Evolutionary conservation across 352 stramenopile genomes (phyloP).

Genomic region (Aphanomyces stellatus): DNA sequence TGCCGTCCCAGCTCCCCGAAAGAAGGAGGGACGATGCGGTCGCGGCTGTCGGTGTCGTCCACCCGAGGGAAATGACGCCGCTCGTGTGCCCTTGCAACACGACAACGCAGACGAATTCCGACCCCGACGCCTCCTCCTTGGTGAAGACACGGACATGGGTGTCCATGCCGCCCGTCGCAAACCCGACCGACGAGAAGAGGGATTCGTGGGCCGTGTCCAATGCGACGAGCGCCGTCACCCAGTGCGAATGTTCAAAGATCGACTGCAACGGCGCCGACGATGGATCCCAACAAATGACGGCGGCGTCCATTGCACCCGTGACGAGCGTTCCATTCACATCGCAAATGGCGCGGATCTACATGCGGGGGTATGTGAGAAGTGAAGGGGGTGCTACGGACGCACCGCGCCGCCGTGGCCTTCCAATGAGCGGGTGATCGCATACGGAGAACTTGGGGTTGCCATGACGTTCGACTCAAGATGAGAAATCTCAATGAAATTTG

Average conservation of each 20-base stretch:
- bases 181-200: slow-evolving; percentile 32
- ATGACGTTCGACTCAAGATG: too few species aligned
- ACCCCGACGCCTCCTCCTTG: slow-evolving; percentile 27
- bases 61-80: slow-evolving; percentile 62
- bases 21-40: slow-evolving; percentile 36
- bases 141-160: slow-evolving; percentile 62
- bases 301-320: slow-evolving; percentile 73
- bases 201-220: slow-evolving; percentile 21
- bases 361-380: background rate
- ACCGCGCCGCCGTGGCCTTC: background rate
- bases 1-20: slow-evolving; percentile 78
- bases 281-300: slow-evolving; percentile 40
- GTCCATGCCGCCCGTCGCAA: slow-evolving; percentile 76
- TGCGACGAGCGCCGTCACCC: slow-evolving; percentile 53
- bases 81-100: slow-evolving; percentile 55
- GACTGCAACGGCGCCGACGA: slow-evolving; percentile 23
- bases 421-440: background rate
- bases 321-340: slow-evolving; percentile 41
- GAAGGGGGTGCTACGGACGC: background rate
- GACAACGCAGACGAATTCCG: slow-evolving; percentile 22
- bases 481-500: too few species aligned
- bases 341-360: slow-evolving; percentile 52
- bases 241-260: slow-evolving; percentile 76
- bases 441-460: too few species aligned
- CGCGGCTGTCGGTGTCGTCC: too few species aligned